Evolutionary conservation across 192 early-diverging fungal species (phyloP).

Genomic region (Diversispora epigaea): DNA sequence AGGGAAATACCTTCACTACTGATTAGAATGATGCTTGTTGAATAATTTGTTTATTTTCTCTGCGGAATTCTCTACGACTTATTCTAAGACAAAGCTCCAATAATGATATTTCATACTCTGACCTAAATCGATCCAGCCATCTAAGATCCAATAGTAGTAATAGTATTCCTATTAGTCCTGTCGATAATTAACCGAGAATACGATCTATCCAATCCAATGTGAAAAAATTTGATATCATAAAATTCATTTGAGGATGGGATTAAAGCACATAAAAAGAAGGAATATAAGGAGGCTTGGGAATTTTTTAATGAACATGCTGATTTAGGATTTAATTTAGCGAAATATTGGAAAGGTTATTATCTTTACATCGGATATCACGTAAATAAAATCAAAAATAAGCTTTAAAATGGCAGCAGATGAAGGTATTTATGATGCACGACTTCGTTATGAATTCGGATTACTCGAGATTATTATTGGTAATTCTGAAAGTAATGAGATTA

Average conservation of each 20-base stretch:
- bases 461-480: not conserved
- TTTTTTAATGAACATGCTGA: conserved; percentile 12
- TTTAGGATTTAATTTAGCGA: not conserved
- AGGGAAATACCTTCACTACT: no score
- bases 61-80: not conserved
- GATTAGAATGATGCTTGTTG: no score
- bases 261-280: conserved; percentile 15
- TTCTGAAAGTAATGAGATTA: not conserved
- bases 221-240: not conserved
- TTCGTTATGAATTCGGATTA: conserved; percentile 14
- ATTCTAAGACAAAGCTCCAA: not conserved
- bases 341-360: conserved; percentile 25
- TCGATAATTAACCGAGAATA: not conserved
- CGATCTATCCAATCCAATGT: not conserved
- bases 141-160: no score
- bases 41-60: no score
- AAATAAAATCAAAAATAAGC: not conserved
- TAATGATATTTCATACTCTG: no score
- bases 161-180: no score
- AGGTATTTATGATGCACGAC: not conserved
- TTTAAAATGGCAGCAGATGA: not conserved
- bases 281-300: conserved; percentile 20
- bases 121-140: no score
- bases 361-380: not conserved
- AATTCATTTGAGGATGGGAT: conserved; percentile 15